Conservation (phyloP, 768 basidiomycete genomes). For the Agaricus blazei region DNA sequence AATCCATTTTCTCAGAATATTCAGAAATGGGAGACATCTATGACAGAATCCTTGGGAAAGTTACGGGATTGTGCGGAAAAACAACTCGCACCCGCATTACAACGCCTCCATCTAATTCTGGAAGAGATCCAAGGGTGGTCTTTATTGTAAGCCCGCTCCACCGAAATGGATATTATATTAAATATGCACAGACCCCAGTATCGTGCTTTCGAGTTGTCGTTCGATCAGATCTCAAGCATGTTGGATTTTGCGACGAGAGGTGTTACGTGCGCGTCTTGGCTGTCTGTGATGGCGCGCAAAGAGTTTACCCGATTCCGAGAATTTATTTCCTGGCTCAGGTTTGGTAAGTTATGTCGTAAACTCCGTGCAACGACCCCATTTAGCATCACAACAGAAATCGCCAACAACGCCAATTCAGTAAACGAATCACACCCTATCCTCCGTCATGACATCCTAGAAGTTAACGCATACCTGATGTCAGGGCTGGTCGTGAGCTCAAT, state of each 20-base stretch:
- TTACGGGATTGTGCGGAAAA: slow-evolving; percentile 72
- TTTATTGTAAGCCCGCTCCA: slow-evolving; percentile 42
- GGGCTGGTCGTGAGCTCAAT: slow-evolving; percentile 65
- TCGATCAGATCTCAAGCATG: slow-evolving; percentile 45
- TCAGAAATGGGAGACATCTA: slow-evolving; percentile 77
- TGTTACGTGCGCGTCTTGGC: slow-evolving; percentile 63
- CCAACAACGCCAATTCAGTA: slow-evolving; percentile 45
- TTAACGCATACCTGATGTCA: slow-evolving; percentile 72
- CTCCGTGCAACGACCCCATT: not conserved
- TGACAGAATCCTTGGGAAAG: slow-evolving; percentile 64
- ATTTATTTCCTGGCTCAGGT: slow-evolving; percentile 73
- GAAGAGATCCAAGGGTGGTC: slow-evolving; percentile 82
- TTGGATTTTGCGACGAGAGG: slow-evolving; percentile 49
- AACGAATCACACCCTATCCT: slow-evolving; percentile 44
- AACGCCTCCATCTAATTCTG: slow-evolving; percentile 70
- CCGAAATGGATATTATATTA: not conserved
- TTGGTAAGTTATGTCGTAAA: slow-evolving; percentile 41
- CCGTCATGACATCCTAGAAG: slow-evolving; percentile 73
- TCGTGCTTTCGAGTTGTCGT: slow-evolving; percentile 50
- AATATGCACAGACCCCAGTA: slow-evolving; percentile 31
- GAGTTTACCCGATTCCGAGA: slow-evolving; percentile 73
- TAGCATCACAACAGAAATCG: slow-evolving; percentile 33
- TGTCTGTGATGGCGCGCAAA: slow-evolving; percentile 58
- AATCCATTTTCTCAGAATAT: slow-evolving; percentile 47
- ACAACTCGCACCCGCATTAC: slow-evolving; percentile 66